These are phyloP conservation scores for Lenwebbia sp. DNA, from an alignment of 345 rosid species.

Conservation along the genomic window DNA sequence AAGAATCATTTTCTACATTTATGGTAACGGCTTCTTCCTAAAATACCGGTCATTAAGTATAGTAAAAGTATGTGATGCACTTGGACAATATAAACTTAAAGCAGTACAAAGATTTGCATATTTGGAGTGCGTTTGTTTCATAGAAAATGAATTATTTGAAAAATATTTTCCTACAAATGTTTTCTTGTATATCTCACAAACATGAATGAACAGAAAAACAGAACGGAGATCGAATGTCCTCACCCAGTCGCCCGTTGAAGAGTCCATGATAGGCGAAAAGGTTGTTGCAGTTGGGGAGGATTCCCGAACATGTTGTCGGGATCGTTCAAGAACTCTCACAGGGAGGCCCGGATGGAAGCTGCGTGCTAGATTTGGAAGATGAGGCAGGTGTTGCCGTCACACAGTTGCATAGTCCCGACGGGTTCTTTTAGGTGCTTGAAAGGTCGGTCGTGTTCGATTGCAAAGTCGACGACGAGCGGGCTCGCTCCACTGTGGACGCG, in stretches of 20 bases:
- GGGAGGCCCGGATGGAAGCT: neutral
- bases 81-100: neutral
- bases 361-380: neutral
- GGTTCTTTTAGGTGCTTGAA: neutral
- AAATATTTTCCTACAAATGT: too few relatives aligned
- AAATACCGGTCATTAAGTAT: neutral
- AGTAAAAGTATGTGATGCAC: neutral
- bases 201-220: too few relatives aligned
- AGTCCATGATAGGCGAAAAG: neutral
- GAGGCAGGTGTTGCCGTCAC: neutral
- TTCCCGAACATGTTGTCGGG: neutral
- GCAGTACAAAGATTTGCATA: too few relatives aligned
- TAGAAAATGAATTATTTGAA: too few relatives aligned
- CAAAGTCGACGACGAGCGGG: neutral
- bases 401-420: neutral
- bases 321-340: neutral
- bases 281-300: fast-evolving
- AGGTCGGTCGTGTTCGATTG: neutral
- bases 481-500: neutral
- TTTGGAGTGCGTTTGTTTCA: too few relatives aligned
- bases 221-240: too few relatives aligned
- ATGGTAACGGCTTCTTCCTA: neutral
- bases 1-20: neutral
- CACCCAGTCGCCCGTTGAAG: neutral
- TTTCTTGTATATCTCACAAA: too few relatives aligned